These are phyloP conservation scores for Myriosclerotinia scirpicola DNA, from an alignment of 2,329 filamentous ascomycete genomes.

Conservation along the genomic window DNA sequence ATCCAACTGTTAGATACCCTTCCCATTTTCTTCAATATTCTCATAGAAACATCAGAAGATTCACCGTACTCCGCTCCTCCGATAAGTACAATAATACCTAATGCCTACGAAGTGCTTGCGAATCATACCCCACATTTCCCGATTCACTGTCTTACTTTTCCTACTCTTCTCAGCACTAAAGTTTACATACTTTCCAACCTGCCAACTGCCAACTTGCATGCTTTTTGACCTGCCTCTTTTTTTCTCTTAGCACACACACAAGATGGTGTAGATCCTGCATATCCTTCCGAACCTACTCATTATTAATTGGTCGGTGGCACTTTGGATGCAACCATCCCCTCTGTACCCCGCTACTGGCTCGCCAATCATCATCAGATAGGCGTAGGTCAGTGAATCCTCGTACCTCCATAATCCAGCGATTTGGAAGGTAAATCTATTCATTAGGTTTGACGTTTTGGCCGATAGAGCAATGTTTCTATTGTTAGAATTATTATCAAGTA, in stretches of 20 bases:
- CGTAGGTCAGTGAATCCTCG: background rate
- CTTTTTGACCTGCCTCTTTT: background rate
- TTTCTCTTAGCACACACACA: background rate
- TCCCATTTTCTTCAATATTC: no score
- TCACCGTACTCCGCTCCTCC: background rate
- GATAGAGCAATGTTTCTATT: background rate
- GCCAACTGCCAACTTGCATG: background rate
- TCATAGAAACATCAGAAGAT: background rate
- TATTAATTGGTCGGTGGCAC: background rate
- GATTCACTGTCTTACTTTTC: background rate
- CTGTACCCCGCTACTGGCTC: background rate
- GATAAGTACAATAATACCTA: background rate
- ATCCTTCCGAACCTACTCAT: background rate
- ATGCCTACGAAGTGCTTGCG: background rate
- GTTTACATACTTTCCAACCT: background rate
- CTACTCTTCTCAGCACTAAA: background rate
- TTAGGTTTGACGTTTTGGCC: background rate
- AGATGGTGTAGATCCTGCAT: background rate
- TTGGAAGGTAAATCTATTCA: background rate
- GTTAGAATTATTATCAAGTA: background rate
- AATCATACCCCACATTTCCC: background rate
- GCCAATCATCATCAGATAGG: background rate
- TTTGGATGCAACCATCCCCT: no score
- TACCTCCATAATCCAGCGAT: slow-evolving; percentile 1
- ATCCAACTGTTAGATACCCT: background rate